Evolutionary conservation across 192 early-diverging fungal species (phyloP).

Genomic region (Helicostylum pulchrum): DNA sequence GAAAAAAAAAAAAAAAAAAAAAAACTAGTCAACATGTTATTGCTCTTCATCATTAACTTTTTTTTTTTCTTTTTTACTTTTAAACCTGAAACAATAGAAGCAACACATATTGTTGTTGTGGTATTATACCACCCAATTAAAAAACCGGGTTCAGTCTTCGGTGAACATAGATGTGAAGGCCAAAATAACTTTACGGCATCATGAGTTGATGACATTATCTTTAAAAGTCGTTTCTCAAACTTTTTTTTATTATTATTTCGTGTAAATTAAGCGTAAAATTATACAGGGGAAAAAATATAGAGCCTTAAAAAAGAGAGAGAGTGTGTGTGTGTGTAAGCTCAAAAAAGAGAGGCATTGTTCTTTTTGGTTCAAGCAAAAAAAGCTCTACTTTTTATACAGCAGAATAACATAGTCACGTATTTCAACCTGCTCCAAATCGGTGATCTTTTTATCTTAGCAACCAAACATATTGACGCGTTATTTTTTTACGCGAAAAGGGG

Average conservation of each 20-base stretch:
- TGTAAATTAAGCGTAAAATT: too few species aligned
- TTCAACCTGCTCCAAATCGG: not conserved
- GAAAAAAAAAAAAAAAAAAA: constrained; percentile 1
- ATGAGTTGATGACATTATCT: too few species aligned
- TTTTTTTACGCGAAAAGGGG: too few species aligned
- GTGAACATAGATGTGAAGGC: constrained; percentile 51
- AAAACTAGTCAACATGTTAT: not conserved
- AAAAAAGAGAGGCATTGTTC: not conserved
- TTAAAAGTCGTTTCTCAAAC: too few species aligned
- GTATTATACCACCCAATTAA: constrained; percentile 54
- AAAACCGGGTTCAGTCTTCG: constrained; percentile 41
- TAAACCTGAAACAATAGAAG: constrained; percentile 45
- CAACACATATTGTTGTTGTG: constrained; percentile 47
- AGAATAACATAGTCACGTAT: too few species aligned
- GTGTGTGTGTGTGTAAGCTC: too few species aligned
- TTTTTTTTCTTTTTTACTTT: constrained; percentile 32
- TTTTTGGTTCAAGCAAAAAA: too few species aligned
- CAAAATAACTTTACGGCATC: constrained; percentile 42
- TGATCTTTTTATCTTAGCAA: not conserved
- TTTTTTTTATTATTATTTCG: too few species aligned
- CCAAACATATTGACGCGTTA: too few species aligned
- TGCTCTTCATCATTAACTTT: not conserved
- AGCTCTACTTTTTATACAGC: too few species aligned
- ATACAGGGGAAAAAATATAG: too few species aligned
- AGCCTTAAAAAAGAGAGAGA: too few species aligned